Conservation (phyloP, 345 rosid species). For the Gossypium longicalyx region DNA sequence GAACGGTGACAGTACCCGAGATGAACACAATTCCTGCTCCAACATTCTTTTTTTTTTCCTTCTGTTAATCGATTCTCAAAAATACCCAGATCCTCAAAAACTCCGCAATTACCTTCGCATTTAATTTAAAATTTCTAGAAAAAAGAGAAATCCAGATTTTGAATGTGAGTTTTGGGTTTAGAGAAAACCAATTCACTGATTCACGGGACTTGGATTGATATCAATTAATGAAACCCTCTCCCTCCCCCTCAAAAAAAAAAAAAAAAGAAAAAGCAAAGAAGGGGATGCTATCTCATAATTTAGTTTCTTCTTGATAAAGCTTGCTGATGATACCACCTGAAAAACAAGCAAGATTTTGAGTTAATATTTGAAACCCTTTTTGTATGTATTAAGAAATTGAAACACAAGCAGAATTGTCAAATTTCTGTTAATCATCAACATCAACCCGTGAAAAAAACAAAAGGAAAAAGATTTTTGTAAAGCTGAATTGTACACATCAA, state of each 20-base stretch:
- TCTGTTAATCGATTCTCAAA: background rate
- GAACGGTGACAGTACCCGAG: constrained; percentile 50
- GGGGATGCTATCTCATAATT: constrained; percentile 4
- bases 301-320: background rate
- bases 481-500: background rate
- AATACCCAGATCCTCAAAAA: constrained; percentile 12
- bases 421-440: background rate
- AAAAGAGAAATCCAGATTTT: constrained; percentile 14
- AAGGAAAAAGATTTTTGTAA: background rate
- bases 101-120: background rate
- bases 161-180: constrained; percentile 21
- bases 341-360: constrained; percentile 13
- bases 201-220: constrained; percentile 39
- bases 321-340: constrained; percentile 25
- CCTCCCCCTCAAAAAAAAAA: background rate
- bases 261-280: background rate
- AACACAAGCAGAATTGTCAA: background rate
- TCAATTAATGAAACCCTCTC: constrained; percentile 36
- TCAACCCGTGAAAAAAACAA: background rate
- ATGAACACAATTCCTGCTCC: constrained; percentile 11
- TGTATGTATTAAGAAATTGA: background rate
- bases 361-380: background rate
- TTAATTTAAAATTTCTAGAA: background rate
- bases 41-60: constrained; percentile 1
- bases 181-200: constrained; percentile 23